Base-by-base conservation (phyloP, 495 filamentous ascomycete species). In the Aspergillus sparsus region DNA sequence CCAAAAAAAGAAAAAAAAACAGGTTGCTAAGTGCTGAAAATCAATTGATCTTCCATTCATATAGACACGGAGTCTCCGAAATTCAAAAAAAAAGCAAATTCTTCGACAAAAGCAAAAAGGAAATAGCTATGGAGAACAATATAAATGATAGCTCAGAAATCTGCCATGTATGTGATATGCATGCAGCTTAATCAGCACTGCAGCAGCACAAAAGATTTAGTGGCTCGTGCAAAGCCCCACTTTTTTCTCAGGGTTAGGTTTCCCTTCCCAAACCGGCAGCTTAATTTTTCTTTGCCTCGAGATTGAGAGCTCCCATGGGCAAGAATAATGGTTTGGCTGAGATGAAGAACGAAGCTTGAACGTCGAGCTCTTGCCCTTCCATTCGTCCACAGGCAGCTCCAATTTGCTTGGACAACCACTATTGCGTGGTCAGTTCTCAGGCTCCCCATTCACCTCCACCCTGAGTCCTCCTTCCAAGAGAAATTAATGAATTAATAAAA, bases 171-270 rank as follows among this genome's bases (percentile, higher is more conserved):
- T 10, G 44, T 47, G 44, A 47, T 18, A 15, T 47, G 44, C 44
- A 47, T 47, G 44, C 44, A 47, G 44, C 44, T 47, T 47, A 47
- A 47, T 47, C 44, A 47, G 44, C 44, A 47, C 9, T 10, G 6
- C 16, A 47, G 6, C 16, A 21, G 27, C 15, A 12, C 32, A 51
- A 51, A 32, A 34, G 34, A 34, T 47, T 47, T 21, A 8, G 34
- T 51, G 49, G 49, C 49, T 51, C 49, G 49, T 51, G 49, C 49
- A 9, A 41, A 51, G 49, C 34, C 49, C 49, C 49, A 34, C 49
- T 41, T 41, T 41, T 51, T 34, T 34, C 49, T 51, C 49, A 11
- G 49, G 49, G 49, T 50, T 50, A 50, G 11, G 47, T 32, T 50
- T 51, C 27, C 34, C 21, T 50, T 51, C 27, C 34, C 6, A 31